Evolutionary conservation across 805 yeast species (phyloP).

Genomic region (Tetrapisispora taiwanensis): DNA sequence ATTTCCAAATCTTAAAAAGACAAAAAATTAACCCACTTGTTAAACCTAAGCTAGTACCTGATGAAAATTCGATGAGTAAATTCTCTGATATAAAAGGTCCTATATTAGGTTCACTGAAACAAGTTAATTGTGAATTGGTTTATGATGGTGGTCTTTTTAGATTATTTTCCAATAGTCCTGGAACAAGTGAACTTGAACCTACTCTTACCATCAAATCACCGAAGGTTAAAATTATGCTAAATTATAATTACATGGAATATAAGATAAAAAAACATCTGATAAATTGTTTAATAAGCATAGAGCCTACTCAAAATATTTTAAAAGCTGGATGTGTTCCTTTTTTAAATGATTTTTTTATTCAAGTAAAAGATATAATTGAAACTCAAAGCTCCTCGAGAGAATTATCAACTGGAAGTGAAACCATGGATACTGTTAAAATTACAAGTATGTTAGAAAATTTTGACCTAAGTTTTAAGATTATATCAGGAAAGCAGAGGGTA

Average conservation of each 20-base stretch:
- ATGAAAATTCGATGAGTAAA: not conserved
- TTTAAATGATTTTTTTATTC: slow-evolving; percentile 45
- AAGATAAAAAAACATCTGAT: slow-evolving; percentile 19
- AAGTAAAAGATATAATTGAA: slow-evolving; percentile 40
- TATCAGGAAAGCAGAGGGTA: slow-evolving; percentile 62
- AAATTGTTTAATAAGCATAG: slow-evolving; percentile 20
- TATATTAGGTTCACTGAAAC: slow-evolving; percentile 21
- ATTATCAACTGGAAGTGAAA: not conserved
- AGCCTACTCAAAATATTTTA: slow-evolving; percentile 59
- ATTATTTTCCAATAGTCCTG: slow-evolving; percentile 31
- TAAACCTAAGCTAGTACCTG: not conserved
- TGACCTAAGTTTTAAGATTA: slow-evolving; percentile 52
- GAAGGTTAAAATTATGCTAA: slow-evolving; percentile 48
- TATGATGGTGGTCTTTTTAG: slow-evolving; percentile 64
- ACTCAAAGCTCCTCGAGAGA: slow-evolving; percentile 13
- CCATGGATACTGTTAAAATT: slow-evolving; percentile 26
- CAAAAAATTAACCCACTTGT: slow-evolving; percentile 1
- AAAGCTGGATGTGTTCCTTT: slow-evolving; percentile 74
- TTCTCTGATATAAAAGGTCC: slow-evolving; percentile 10
- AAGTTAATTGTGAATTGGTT: slow-evolving; percentile 41
- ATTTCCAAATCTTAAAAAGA: slow-evolving; percentile 31
- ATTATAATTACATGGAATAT: slow-evolving; percentile 32
- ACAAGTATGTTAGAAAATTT: slow-evolving; percentile 41
- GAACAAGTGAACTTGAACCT: slow-evolving; percentile 33
- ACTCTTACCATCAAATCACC: slow-evolving; percentile 66